Base-by-base conservation (phyloP, 2,329 filamentous ascomycete genomes). In the Nectriaceae sp. region DNA sequence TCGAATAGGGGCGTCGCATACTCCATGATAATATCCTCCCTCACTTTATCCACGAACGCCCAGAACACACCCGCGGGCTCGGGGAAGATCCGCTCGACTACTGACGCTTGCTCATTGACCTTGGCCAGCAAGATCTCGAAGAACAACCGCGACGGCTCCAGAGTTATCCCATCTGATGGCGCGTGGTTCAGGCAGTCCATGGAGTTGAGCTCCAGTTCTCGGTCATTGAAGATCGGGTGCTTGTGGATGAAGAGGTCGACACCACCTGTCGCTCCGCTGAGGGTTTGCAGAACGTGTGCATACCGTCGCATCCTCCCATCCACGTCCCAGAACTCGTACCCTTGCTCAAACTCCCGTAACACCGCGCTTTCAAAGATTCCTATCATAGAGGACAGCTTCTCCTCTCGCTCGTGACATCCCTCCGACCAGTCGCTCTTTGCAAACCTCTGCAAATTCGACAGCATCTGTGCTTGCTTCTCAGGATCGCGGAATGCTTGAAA, bases 361-460 rank as follows among this genome's bases (percentile, higher is more conserved):
- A 95, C 92, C 3, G 92, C 91, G 47, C 87, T 91, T 70, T 97
- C 93, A 62, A 99, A 99, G 50, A 94, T 85, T 31, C 80, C 80
- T 56, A 87, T 82, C 80, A 95, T 91, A 20, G 78, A 80, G 31
- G 82, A 75, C 18, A 99, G 74, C 63, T 87, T 89, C 53, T 88
- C 83, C 60, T 88, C 82, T 37, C 93, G 77, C 57, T 83, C 77
- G 40, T 74, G 69, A 76, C 88, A 92, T 2, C 90, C 92, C 48
- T 87, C 75, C 1, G 89, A 79, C 74, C 83, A 89, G 67, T 99
- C 94, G 63, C 89, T 90, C 61, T 83, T 84, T 10, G 88, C 78
- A 69, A 99, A 99, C 0, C 76, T 76, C 48, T 83, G 81, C 49
- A 99, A 71, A 61, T 96, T 93, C 16, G 88, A 78, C 47, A 99